Base-by-base conservation (phyloP, 2,329 filamentous ascomycete species). In the Allantophomopsis cytisporea region DNA sequence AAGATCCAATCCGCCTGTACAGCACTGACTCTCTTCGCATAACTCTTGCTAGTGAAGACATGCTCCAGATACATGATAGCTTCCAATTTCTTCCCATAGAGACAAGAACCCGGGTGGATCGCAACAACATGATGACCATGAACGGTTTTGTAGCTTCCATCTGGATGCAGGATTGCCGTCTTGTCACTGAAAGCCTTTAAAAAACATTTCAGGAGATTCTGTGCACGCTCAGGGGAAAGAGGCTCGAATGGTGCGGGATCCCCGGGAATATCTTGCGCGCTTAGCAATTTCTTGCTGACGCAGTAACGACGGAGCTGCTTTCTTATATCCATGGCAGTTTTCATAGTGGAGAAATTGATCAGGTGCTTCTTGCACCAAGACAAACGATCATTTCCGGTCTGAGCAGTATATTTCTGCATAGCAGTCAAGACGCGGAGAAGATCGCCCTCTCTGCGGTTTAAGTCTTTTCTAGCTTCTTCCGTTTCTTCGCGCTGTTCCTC, bases 41-140 rank as follows among this genome's bases (percentile, higher is more conserved):
- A 80, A 49, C 73, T 80, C 58, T 76, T 78, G 39, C 68, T 68
- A 1, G 76, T 81, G 48, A 71, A 80, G 0, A 80, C 73, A 46
- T 80, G 71, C 46, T 81, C 76, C 8, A 80, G 53, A 44, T 79
- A 81, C 74, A 81, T 76, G 51, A 81, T 77, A 4, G 74, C 75
- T 55, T 79, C 75, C 50, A 66, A 68, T 56, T 78, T 79, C 49
- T 69, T 65, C 0, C 76, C 74, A 45, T 77, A 72, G 36, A 80
- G 48, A 0, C 76, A 71, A 46, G 76, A 80, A 0, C 72, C 66
- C 0, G 76, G 76, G 47, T 81, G 76, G 14, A 80, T 70, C 0
- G 70, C 64, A 8, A 81, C 72, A 2, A 66, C 60, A 38, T 79
- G 72, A 49, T 75, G 76, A 15, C 73, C 75, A 21, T 70, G 63